Conservation (phyloP, 345 rosid species). For the Aquilaria malaccensis region DNA sequence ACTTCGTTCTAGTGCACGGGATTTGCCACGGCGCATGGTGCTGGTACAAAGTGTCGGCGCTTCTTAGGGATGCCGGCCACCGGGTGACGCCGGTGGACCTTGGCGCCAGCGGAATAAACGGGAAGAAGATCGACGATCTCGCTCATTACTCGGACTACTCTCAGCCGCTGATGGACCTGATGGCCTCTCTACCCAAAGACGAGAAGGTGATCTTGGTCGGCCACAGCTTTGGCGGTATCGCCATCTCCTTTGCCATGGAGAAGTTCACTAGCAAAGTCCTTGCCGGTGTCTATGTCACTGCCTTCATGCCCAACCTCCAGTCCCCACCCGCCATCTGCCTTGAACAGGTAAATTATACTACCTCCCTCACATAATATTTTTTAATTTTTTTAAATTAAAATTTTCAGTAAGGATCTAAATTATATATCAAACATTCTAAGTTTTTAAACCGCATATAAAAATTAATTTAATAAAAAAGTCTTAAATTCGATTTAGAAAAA, state of each 20-base stretch:
- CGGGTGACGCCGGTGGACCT: constrained; percentile 23
- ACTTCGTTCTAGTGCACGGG: constrained; percentile 25
- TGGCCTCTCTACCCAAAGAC: constrained; percentile 13
- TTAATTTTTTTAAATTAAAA: too few species aligned
- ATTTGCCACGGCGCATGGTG: constrained; percentile 28
- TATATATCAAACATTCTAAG: too few species aligned
- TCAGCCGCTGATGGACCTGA: constrained; percentile 17
- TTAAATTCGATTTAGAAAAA: too few species aligned
- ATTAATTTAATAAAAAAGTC: too few species aligned
- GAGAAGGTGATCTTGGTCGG: constrained; percentile 30
- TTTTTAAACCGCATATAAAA: too few species aligned
- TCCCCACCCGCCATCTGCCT: constrained; percentile 10
- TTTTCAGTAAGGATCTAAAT: too few species aligned
- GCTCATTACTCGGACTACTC: constrained; percentile 5
- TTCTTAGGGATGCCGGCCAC: constrained; percentile 19
- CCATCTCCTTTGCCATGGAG: constrained; percentile 24
- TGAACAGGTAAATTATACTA: constrained; percentile 18
- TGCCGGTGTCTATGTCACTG: constrained; percentile 17
- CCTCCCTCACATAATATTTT: not conserved
- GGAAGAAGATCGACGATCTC: constrained; percentile 15
- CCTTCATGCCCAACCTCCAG: constrained; percentile 15
- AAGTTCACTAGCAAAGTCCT: constrained; percentile 22
- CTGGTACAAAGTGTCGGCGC: constrained; percentile 22
- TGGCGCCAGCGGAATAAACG: constrained; percentile 20
- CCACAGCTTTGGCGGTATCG: constrained; percentile 26